A percentile compares a stretch with the other conserved stretches of the same genome.
Conservation (phyloP, 129 eudicot genomes). For the Glebionis coronaria region DNA sequence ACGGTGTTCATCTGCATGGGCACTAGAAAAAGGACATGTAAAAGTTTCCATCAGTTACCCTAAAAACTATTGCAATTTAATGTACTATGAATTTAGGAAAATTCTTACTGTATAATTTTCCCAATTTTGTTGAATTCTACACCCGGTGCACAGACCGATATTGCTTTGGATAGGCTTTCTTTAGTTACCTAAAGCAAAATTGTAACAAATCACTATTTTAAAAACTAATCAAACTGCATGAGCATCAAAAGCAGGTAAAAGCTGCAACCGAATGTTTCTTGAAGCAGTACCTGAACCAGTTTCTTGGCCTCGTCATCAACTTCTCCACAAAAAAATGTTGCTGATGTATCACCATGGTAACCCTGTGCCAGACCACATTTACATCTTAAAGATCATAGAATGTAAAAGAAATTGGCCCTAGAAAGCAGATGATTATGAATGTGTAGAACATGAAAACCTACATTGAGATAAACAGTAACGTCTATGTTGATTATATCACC, state of each 20-base stretch:
- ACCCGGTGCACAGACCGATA: constrained; percentile 88
- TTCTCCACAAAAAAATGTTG: constrained; percentile 83
- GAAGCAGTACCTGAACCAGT: constrained; percentile 65
- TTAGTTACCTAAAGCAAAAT: constrained; percentile 53
- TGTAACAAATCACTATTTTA: neutral
- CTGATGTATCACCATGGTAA: constrained; percentile 97
- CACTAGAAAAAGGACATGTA: constrained; percentile 31
- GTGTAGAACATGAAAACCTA: constrained; percentile 33
- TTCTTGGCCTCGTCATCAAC: constrained; percentile 72
- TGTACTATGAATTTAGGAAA: too few species aligned
- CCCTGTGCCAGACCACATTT: constrained; percentile 47
- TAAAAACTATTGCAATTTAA: too few species aligned
- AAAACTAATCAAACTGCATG: neutral
- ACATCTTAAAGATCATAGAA: neutral
- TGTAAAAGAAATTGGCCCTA: neutral
- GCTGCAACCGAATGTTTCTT: neutral
- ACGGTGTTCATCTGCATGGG: constrained; percentile 69
- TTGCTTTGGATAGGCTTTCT: constrained; percentile 78
- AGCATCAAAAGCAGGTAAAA: neutral
- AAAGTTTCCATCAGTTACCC: too few species aligned
- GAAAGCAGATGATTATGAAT: constrained; percentile 7
- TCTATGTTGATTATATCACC: constrained; percentile 91
- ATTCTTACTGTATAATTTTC: constrained; percentile 66
- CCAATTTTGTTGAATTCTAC: constrained; percentile 78
- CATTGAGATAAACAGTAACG: constrained; percentile 92